Percentiles rank a stretch among this genome's conserved stretches.
phyloP scores from a whole-genome alignment of 2,329 filamentous ascomycete species.

The Coniochaeta hoffmannii region DNA sequence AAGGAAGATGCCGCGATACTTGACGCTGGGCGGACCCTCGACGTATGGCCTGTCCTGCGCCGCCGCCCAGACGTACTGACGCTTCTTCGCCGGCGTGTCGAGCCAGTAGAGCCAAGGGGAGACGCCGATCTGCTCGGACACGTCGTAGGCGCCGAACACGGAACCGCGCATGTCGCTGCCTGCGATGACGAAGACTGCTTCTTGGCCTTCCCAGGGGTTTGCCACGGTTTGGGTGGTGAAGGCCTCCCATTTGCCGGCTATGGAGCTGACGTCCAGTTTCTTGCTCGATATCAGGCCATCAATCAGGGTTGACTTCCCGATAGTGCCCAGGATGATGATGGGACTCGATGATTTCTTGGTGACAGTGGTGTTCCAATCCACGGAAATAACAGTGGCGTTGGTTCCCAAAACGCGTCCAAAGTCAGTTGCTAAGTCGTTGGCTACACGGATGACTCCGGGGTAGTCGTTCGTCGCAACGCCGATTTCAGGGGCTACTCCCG shows the following conservation, averaged over 20 bases:
- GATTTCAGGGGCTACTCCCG: constrained; percentile 16
- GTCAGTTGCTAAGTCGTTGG: constrained; percentile 16
- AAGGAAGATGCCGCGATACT: constrained; percentile 52
- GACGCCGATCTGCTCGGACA: constrained; percentile 53
- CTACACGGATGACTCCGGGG: constrained; percentile 16
- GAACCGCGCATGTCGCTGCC: constrained; percentile 50
- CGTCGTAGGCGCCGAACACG: constrained; percentile 49
- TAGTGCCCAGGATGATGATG: constrained; percentile 43
- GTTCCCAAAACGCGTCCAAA: constrained; percentile 16
- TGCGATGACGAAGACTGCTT: constrained; percentile 40
- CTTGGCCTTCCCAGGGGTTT: constrained; percentile 13
- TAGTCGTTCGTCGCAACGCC: constrained; percentile 13
- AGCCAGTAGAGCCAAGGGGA: constrained; percentile 55
- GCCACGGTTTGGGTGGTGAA: constrained; percentile 39
- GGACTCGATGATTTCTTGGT: constrained; percentile 5
- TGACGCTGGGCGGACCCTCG: constrained; percentile 45
- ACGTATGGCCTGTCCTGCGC: constrained; percentile 31
- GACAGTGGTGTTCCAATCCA: constrained; percentile 6
- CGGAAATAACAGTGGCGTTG: constrained; percentile 11
- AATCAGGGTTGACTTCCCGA: constrained; percentile 43
- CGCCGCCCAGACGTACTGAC: constrained; percentile 39
- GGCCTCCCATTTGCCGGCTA: constrained; percentile 47
- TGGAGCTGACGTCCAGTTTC: constrained; percentile 37
- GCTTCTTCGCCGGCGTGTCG: constrained; percentile 40
- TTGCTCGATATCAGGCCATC: constrained; percentile 34